phyloP scores from a whole-genome alignment of 2,329 filamentous ascomycete genomes.

The Pseudogymnoascus sp. region DNA sequence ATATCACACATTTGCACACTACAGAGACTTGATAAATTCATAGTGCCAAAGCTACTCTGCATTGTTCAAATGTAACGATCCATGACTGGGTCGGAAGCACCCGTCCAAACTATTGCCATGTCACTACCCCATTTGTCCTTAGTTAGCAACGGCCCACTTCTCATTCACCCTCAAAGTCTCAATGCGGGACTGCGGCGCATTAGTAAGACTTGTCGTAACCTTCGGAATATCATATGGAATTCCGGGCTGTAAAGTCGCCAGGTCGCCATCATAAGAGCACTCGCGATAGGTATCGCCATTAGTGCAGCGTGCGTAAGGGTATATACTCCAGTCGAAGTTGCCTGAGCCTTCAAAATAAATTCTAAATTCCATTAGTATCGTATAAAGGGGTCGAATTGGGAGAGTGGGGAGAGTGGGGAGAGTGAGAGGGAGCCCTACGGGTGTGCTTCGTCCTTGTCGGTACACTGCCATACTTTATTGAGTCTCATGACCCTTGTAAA shows the following conservation, averaged over 20 bases:
- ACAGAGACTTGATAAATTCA: conserved; percentile 9
- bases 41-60: not conserved
- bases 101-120: not conserved
- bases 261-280: not conserved
- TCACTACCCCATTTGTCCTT: not conserved
- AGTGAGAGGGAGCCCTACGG: not conserved
- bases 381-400: not conserved
- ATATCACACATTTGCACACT: not conserved
- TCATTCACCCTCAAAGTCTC: not conserved
- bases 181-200: not conserved
- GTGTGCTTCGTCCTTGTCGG: not conserved
- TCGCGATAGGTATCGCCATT: not conserved
- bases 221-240: not conserved
- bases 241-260: not conserved
- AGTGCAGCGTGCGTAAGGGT: not conserved
- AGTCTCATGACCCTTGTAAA: not conserved
- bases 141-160: not conserved
- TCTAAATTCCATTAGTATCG: not conserved
- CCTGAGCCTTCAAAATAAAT: not conserved
- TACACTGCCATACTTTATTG: not conserved
- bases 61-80: not conserved
- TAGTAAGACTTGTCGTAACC: not conserved
- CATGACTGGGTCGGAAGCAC: not conserved
- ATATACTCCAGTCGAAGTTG: not conserved
- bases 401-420: not conserved